Base-by-base conservation (phyloP, 257 asterid genomes). In the Lavandula angustifolia region DNA sequence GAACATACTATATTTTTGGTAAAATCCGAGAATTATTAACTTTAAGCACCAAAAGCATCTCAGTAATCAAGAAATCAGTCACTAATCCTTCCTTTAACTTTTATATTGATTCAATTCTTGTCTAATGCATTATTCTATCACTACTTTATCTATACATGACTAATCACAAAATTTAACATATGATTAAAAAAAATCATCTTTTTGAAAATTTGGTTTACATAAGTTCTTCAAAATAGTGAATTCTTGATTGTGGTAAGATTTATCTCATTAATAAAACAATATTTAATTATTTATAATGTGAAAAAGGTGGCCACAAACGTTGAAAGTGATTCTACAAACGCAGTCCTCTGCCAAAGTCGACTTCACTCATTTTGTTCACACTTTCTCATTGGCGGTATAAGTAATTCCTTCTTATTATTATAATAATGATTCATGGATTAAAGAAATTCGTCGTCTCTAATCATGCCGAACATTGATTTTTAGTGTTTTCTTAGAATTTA, bases 221-320 rank as follows among this genome's bases (percentile, higher is more conserved):
- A 44, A 12, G 48, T 63, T 63, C 14, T 16, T 7, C 34, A 13
- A 16, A 10, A 51, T 51, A 4, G 46, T 31, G 8, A 62, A 17
- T 33, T 9, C 32, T 32, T 27, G 68, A 34, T 9, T 33, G 8
- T 7, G 58, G 9, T 54, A 43, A 27, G 8, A 1, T 33, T 7
- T 62, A 2, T 7, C 9, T 17, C 33, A 62, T 48, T 13, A 9
- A 32, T 41, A 16, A 16, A 33, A 8, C 6, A 32, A 2, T 10
- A 7, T 54, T 51, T 22, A 22, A 22, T 18, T 11, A 54, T 54
- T 56, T 42, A 40, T 70, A 60, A 31, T 43, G 34, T 69, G 74
- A 31, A 69, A 3, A n/a, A n/a, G n/a, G 68, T 44, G 49, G 58
- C 55, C 58, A 43, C 34, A 70, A 54, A 47, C 59, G 9, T 70